phyloP scores from a whole-genome alignment of 345 rosid genomes.

The Streptanthus diversifolius region DNA sequence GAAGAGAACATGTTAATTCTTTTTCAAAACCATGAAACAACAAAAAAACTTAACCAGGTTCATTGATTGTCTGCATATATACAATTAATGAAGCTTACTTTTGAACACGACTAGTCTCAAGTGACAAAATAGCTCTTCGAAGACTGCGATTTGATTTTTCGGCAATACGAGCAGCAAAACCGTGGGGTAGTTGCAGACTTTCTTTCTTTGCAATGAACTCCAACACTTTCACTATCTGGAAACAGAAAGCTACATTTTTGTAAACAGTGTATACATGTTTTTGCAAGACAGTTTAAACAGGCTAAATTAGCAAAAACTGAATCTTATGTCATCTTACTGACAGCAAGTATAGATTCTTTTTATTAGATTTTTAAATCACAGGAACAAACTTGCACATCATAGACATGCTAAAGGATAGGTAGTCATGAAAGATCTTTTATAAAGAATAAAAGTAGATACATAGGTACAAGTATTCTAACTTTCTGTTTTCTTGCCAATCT shows the following conservation, averaged over 20 bases:
- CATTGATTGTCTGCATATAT: neutral
- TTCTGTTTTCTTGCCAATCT: neutral
- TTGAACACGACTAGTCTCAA: slow-evolving; percentile 86
- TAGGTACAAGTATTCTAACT: neutral
- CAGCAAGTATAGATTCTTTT: neutral
- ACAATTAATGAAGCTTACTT: slow-evolving; percentile 48
- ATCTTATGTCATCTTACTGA: slow-evolving; percentile 1
- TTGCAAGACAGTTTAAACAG: neutral
- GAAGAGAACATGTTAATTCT: neutral
- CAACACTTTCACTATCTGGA: slow-evolving; percentile 70
- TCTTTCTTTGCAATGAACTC: slow-evolving; percentile 87
- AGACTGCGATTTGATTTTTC: slow-evolving; percentile 86
- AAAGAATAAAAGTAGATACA: neutral
- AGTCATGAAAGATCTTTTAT: neutral
- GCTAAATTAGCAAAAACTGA: neutral
- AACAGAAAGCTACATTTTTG: slow-evolving; percentile 4
- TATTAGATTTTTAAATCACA: neutral
- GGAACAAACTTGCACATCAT: neutral
- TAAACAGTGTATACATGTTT: neutral
- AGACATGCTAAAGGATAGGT: neutral
- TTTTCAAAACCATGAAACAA: neutral
- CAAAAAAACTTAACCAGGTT: neutral
- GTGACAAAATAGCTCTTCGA: slow-evolving; percentile 76
- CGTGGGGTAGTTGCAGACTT: slow-evolving; percentile 71
- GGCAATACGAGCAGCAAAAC: slow-evolving; percentile 77